Evolutionary conservation across 805 yeast genomes (phyloP).

Genomic region (Candida boleticola): DNA sequence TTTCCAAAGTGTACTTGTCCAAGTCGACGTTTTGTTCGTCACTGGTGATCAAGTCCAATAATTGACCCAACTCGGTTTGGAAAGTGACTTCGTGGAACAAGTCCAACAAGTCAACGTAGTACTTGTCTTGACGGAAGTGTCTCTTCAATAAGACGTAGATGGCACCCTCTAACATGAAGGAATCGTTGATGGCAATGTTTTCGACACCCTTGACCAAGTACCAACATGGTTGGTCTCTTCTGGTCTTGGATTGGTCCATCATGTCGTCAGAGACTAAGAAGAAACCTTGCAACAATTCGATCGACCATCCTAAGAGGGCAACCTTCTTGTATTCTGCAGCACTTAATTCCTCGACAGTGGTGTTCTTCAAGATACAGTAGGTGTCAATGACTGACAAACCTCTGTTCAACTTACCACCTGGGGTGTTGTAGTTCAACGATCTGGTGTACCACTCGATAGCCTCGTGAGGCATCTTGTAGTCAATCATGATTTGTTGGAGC

Average conservation of each 20-base stretch:
- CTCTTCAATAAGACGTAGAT: conserved; percentile 86
- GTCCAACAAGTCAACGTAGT: conserved; percentile 87
- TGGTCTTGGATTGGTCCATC: conserved; percentile 95
- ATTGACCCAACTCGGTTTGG: conserved; percentile 97
- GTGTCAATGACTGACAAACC: conserved; percentile 96
- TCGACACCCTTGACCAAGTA: conserved; percentile 77
- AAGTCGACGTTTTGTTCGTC: conserved; percentile 94
- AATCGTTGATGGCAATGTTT: conserved; percentile 93
- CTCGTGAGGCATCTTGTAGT: conserved; percentile 79
- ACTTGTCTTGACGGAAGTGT: conserved; percentile 77
- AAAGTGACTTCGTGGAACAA: conserved; percentile 96
- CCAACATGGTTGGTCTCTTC: conserved; percentile 99
- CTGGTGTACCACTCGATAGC: conserved; percentile 83
- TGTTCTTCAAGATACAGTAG: conserved; percentile 70
- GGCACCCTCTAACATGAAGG: conserved; percentile 95
- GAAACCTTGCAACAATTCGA: conserved; percentile 93
- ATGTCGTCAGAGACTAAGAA: conserved; percentile 97
- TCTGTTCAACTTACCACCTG: conserved; percentile 96
- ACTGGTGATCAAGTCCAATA: conserved; percentile 92
- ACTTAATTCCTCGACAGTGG: conserved; percentile 54
- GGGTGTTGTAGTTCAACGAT: conserved; percentile 78
- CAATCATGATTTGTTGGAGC: conserved; percentile 55
- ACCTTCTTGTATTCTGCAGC: conserved; percentile 76
- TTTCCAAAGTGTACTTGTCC: conserved; percentile 77
- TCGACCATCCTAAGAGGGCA: conserved; percentile 91